These are phyloP conservation scores for Saitozyma sp. DNA, from an alignment of 768 basidiomycete genomes.

Conservation along the genomic window DNA sequence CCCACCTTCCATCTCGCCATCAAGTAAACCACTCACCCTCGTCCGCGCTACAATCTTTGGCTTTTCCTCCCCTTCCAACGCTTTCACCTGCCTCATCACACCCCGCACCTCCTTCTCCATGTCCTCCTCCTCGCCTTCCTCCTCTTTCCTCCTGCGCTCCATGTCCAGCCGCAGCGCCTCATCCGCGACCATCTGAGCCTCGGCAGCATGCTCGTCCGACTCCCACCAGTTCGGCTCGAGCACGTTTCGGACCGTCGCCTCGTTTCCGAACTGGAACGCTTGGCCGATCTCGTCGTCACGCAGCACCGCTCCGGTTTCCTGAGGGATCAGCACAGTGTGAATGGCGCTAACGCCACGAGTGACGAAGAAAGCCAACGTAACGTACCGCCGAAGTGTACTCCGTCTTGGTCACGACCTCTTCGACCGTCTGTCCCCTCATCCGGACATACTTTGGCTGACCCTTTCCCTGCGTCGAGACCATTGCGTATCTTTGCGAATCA, in stretches of 20 bases:
- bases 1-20: not conserved
- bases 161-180: constrained; percentile 26
- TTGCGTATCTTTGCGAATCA: constrained; percentile 65
- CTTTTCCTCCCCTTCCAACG: constrained; percentile 6
- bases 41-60: constrained; percentile 37
- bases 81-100: constrained; percentile 24
- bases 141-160: constrained; percentile 44
- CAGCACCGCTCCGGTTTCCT: constrained; percentile 50
- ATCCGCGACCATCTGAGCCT: constrained; percentile 34
- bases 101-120: constrained; percentile 17
- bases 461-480: constrained; percentile 85
- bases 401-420: constrained; percentile 72
- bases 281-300: constrained; percentile 53
- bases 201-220: constrained; percentile 18
- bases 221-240: constrained; percentile 50
- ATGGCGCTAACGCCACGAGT: too few relatives aligned
- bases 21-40: constrained; percentile 31
- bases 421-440: constrained; percentile 71
- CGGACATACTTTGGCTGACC: constrained; percentile 78
- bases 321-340: not conserved
- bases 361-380: not conserved
- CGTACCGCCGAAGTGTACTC: constrained; percentile 74
- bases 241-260: constrained; percentile 36
- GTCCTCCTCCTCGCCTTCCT: constrained; percentile 52
- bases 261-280: constrained; percentile 52